Base-by-base conservation (phyloP, 2,329 filamentous ascomycete genomes). In the Talaromyces verruculosus region DNA sequence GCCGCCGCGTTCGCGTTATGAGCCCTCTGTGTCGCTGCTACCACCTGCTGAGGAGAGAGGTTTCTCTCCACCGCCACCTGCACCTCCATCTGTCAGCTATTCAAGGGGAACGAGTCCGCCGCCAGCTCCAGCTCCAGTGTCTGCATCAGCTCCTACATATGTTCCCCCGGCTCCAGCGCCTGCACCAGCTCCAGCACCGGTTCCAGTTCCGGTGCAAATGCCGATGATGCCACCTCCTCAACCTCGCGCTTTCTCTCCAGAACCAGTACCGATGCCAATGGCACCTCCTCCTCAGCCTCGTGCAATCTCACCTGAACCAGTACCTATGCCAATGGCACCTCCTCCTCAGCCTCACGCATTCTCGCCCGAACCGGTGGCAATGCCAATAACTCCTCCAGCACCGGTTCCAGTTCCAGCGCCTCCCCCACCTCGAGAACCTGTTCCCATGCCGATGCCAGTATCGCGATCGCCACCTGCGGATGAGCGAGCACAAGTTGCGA, bases 261-360 rank as follows among this genome's bases (percentile, higher is more conserved):
- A 61, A 47, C 58, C 39, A 25, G 39, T 33, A 3, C 37, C 58
- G 0, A 60, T 63, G 61, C 53, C 62, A 15, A 25, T 62, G 41
- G 5, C 19, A 3, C 62, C 28, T 30, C 37, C 55, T 25, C 41
- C 63, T 10, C 59, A 59, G 13, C 35, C 57, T 43, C 39, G 43
- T n/a, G n/a, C n/a, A n/a, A n/a, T n/a, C n/a, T n/a, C 43, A 17
- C 59, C 59, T 37, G 59, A 61, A 61, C 59, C 41, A 30, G 59
- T 37, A 17, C 39, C 59, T 19, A 62, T 62, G 41, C 43, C 60
- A 1, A 47, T 28, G 25, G 30, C 10, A 6, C 33, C 30, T 8
- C 37, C 51, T 15, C 39, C 62, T 15, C 62, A 64, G 22, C 53
- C n/a, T 28, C 45, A 39, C 1, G 19, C 39, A 39, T 37, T 59